These are phyloP conservation scores for Backusella morwellensis DNA, from an alignment of 192 early-diverging fungal genomes.

Conservation along the genomic window DNA sequence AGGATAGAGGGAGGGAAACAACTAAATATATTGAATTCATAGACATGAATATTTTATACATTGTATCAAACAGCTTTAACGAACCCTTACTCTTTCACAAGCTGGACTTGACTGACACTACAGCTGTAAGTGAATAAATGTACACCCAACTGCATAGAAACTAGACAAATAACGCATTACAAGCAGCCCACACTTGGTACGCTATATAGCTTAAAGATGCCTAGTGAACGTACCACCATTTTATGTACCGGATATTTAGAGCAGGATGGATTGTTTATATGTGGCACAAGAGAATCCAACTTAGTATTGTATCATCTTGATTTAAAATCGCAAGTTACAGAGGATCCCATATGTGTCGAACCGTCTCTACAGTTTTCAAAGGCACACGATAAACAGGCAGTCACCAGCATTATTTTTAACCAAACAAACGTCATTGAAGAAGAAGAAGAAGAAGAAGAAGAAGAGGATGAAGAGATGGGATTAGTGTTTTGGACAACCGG, in stretches of 20 bases:
- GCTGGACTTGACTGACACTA: conserved; percentile 24
- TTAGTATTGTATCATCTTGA: conserved; percentile 33
- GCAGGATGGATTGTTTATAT: conserved; percentile 28
- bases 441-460: neutral
- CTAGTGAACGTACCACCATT: conserved; percentile 25
- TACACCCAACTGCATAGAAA: neutral
- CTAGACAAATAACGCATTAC: neutral
- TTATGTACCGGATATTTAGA: conserved; percentile 26
- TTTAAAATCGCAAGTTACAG: neutral
- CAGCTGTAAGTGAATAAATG: neutral
- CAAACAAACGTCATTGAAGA: neutral
- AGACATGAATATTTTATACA: conserved; percentile 30
- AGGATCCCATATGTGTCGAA: neutral
- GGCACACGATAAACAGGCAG: conserved; percentile 49
- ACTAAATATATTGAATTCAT: neutral
- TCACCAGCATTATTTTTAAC: conserved; percentile 40
- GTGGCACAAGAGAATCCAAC: conserved; percentile 43
- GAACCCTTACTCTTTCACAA: conserved; percentile 31
- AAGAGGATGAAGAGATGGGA: conserved; percentile 20
- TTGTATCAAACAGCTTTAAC: conserved; percentile 36
- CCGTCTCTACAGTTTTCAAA: conserved; percentile 36
- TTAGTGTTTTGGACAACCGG: conserved; percentile 59
- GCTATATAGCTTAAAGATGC: conserved; percentile 26
- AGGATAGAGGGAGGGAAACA: neutral
- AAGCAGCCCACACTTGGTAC: conserved; percentile 14